Percentiles rank a stretch among this genome's conserved stretches.
These are phyloP conservation scores for Penicillium sp. DNA, from an alignment of 2,329 filamentous ascomycete genomes.

Conservation along the genomic window DNA sequence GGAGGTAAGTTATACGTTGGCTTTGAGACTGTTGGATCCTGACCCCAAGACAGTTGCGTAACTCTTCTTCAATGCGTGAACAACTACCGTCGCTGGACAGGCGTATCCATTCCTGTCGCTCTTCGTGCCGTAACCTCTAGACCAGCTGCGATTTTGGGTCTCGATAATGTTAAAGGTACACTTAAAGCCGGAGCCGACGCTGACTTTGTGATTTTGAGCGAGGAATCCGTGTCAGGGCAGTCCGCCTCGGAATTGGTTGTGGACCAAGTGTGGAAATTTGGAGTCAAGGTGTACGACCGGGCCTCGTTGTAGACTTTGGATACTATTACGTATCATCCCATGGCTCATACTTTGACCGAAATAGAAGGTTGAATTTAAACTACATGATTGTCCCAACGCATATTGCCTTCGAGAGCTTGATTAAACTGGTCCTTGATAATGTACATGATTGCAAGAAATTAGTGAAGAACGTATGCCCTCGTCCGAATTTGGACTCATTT, in stretches of 20 bases:
- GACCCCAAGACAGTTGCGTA: conserved; percentile 19
- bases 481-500: not conserved
- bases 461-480: not conserved
- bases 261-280: conserved; percentile 82
- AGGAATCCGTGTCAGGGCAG: conserved; percentile 49
- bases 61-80: conserved; percentile 78
- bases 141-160: conserved; percentile 72
- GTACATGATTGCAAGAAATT: not conserved
- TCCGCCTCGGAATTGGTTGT: conserved; percentile 50
- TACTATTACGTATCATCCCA: too few relatives aligned
- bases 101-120: conserved; percentile 64
- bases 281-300: conserved; percentile 49
- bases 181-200: conserved; percentile 64
- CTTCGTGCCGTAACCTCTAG: conserved; percentile 72
- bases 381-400: not conserved
- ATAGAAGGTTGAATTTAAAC: not conserved
- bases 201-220: conserved; percentile 67
- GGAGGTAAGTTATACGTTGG: conserved; percentile 44
- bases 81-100: conserved; percentile 76
- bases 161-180: conserved; percentile 65
- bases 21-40: not conserved
- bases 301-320: too few relatives aligned
- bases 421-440: not conserved
- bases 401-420: not conserved
- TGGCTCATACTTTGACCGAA: too few relatives aligned